A percentile compares a stretch with the other conserved stretches of the same genome.
Evolutionary conservation across 495 filamentous ascomycete species (phyloP).

Genomic region (Tetracladium setigerum): DNA sequence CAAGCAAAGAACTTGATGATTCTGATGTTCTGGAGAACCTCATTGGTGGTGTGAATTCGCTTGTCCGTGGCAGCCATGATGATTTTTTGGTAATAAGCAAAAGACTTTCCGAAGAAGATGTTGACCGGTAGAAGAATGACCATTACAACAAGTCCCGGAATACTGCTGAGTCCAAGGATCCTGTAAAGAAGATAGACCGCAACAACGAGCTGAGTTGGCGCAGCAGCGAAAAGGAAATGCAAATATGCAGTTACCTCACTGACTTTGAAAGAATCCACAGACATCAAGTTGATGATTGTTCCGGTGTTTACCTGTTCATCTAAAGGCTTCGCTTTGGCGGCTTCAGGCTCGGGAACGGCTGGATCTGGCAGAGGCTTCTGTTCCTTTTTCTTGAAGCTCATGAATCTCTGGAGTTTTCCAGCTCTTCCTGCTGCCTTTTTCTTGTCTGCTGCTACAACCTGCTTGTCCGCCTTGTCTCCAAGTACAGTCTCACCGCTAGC

Average conservation of each 20-base stretch:
- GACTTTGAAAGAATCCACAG: constrained; percentile 98
- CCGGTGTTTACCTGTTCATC: constrained; percentile 79
- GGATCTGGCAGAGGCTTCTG: constrained; percentile 21
- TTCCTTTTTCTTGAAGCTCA: constrained; percentile 51
- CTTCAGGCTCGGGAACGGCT: constrained; percentile 4
- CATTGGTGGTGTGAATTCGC: constrained; percentile 93
- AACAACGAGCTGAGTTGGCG: constrained; percentile 36
- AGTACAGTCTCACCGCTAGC: constrained; percentile 63
- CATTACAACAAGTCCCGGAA: constrained; percentile 94
- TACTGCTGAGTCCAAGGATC: constrained; percentile 86
- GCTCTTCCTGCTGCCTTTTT: constrained; percentile 48
- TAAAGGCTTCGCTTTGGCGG: constrained; percentile 37
- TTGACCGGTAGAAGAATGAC: constrained; percentile 81
- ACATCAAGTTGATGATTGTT: constrained; percentile 98
- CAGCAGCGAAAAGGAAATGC: constrained; percentile 36
- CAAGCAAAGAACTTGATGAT: constrained; percentile 99
- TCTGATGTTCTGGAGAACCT: constrained; percentile 93
- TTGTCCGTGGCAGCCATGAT: constrained; percentile 95
- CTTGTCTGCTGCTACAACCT: too few species aligned
- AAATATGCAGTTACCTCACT: constrained; percentile 64
- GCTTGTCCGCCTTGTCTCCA: constrained; percentile 47
- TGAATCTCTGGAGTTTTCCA: constrained; percentile 39
- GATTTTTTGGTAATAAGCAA: constrained; percentile 74
- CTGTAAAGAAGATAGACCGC: constrained; percentile 62
- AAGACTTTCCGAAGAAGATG: constrained; percentile 73